phyloP scores from a whole-genome alignment of 805 yeast genomes.

The Sugiyamaella chiloensis region DNA sequence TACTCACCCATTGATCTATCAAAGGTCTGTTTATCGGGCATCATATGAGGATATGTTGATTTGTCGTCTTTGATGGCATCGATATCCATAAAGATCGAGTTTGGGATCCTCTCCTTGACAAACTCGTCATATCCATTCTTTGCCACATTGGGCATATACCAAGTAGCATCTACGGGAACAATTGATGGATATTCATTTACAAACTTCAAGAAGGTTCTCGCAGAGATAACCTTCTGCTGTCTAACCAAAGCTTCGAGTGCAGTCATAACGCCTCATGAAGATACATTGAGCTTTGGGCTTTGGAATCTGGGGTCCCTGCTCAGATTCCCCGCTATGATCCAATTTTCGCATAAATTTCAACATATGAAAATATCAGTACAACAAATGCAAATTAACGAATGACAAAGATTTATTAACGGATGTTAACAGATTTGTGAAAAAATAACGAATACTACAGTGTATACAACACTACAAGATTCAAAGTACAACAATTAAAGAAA shows the following conservation, averaged over 20 bases:
- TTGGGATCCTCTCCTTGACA: conserved; percentile 59
- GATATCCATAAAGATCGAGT: conserved; percentile 73
- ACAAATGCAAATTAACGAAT: too few species aligned
- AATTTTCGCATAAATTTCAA: too few species aligned
- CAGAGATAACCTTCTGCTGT: conserved; percentile 5
- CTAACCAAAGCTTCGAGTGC: conserved; percentile 5
- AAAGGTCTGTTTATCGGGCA: conserved; percentile 62
- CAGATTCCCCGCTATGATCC: too few species aligned
- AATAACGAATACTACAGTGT: too few species aligned
- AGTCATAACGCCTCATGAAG: conserved; percentile 5
- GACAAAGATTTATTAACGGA: too few species aligned
- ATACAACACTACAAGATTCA: too few species aligned
- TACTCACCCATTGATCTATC: conserved; percentile 37
- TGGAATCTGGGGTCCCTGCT: too few species aligned
- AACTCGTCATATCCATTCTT: conserved; percentile 48
- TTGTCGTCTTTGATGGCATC: conserved; percentile 59
- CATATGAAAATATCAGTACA: too few species aligned
- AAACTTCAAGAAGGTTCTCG: background rate
- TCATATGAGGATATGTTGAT: conserved; percentile 85
- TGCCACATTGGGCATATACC: conserved; percentile 83
- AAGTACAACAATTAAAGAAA: too few species aligned
- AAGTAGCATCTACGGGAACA: conserved; percentile 73
- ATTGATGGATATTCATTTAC: background rate
- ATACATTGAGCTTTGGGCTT: background rate
- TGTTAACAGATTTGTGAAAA: too few species aligned